Base-by-base conservation (phyloP, 768 basidiomycete species). In the Grammothele lineata region DNA sequence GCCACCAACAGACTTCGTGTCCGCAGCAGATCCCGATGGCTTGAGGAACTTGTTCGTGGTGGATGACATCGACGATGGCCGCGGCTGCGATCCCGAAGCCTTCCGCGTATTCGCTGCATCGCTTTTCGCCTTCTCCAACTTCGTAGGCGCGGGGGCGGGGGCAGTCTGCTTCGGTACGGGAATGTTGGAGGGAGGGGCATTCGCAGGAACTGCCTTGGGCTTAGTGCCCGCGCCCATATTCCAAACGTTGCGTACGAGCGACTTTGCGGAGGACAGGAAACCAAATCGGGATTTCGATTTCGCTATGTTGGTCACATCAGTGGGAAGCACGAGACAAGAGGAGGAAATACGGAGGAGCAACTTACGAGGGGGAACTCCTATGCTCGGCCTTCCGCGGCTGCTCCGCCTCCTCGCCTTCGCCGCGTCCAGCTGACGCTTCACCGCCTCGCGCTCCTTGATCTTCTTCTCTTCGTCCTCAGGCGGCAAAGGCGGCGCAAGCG, bases 191-290 rank as follows among this genome's bases (percentile, higher is more conserved):
- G 53, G 43, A 8, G 62, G 41, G 14, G 63, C 41, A 11, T 40
- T 48, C 4, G 53, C 11, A 22, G 46, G 38, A 4, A 43, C 30
- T 9, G 59, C 41, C 40, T 60, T 69, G 15, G 55, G 42, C 14
- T 65, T 62, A 6, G 62, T 62, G 3, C 59, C 59, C 14, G 62
- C 66, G 21, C 74, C 78, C 54, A 83, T 71, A 55, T 79, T 81
- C 85, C 85, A 89, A 1, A 90, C 85, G 53, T 76, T 85, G 56
- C 75, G 71, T 4, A 89, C 86, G 3, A 89, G 67, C 0, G 78
- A 76, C 61, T 87, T 89, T 7, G 87, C 81, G 18, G 73, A 69
- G 7, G 81, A 74, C 5, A 90, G 63, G 68, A 90, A 87, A 1
- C 85, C 87, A 48, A 87, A 80, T 30, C 79, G 76, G 4, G 79